Base-by-base conservation (phyloP, 2,329 filamentous ascomycete species). In the Calonectria naviculata region DNA sequence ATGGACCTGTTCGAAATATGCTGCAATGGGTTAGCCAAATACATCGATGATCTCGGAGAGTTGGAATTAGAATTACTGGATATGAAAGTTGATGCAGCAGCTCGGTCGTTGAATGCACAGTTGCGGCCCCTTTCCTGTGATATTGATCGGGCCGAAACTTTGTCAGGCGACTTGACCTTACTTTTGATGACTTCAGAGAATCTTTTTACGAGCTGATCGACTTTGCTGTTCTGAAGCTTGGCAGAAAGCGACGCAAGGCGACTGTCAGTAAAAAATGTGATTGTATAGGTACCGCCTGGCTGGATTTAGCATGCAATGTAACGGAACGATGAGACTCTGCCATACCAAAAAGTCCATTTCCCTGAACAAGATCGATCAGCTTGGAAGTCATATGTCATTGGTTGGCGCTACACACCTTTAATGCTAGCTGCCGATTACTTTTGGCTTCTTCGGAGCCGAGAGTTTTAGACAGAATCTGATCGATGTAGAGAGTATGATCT, bases 201-300 rank as follows among this genome's bases (percentile, higher is more conserved):
- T 31, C 75, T 63, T 4, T 74, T 49, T 2, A 77, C 70, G 8
- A 77, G 68, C n/a, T 77, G 65, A 6, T 77, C 60, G 13, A 77
- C 66, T 19, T 76, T 77, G 38, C 66, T 75, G 1, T 77, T 77
- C 1, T 72, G 67, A 15, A 77, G 74, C 34, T 73, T 76, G 3
- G 71, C 66, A 0, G 75, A 72, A 1, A 77, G 65, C 0, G 58
- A 75, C 24, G 75, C 72, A 2, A 77, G 67, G n/a, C 75, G 70
- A 5, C 56, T 72, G 24, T 77, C 75, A 0, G 72, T 75, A 12
- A 77, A 77, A 28, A 77, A 77, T 1, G 75, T 77, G 36, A 77
- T 58, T 6, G 70, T 76, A 3, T 73, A 75, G 4, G 71, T 75
- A 2, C 75, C 75, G 21, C 68, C 75, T 76, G 15, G 7, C 8